phyloP scores from a whole-genome alignment of 192 early-diverging fungal genomes.

The Spinellus fusiger region DNA sequence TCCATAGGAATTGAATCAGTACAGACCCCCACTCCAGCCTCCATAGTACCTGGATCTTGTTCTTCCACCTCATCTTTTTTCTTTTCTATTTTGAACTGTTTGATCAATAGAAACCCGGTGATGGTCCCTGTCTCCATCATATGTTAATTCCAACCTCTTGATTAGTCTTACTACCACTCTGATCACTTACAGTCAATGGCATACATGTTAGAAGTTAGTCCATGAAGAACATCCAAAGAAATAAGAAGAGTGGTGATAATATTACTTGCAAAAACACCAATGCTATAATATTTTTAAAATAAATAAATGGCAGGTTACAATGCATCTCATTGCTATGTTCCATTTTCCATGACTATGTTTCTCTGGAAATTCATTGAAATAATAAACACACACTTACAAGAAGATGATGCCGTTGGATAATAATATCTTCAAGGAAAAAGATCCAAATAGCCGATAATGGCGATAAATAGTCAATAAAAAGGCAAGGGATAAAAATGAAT shows the following conservation, averaged over 20 bases:
- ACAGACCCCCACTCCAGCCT: neutral
- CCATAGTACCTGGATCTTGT: neutral
- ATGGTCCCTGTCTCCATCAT: conserved; percentile 18
- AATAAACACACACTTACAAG: conserved; percentile 12
- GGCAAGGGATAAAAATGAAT: conserved; percentile 21
- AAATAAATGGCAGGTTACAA: neutral
- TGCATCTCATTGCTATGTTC: neutral
- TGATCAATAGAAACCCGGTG: conserved; percentile 24
- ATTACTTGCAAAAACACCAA: conserved; percentile 27
- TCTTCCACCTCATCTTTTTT: neutral
- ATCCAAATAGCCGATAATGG: conserved; percentile 25
- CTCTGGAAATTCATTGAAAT: neutral
- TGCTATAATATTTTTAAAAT: neutral
- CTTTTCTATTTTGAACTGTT: conserved; percentile 21
- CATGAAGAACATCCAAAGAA: conserved; percentile 13
- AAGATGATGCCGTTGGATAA: conserved; percentile 26
- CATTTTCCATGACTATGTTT: neutral
- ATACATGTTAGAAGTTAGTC: conserved; percentile 26
- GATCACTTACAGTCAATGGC: conserved; percentile 24
- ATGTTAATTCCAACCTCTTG: neutral
- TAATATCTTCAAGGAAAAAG: conserved; percentile 16
- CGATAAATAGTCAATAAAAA: conserved; percentile 20
- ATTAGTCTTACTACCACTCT: neutral
- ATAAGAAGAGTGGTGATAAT: conserved; percentile 21
- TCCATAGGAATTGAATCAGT: too few relatives aligned